Evolutionary conservation across 306 rosid genomes (phyloP).

Genomic region (Ochetophila trinervis): DNA sequence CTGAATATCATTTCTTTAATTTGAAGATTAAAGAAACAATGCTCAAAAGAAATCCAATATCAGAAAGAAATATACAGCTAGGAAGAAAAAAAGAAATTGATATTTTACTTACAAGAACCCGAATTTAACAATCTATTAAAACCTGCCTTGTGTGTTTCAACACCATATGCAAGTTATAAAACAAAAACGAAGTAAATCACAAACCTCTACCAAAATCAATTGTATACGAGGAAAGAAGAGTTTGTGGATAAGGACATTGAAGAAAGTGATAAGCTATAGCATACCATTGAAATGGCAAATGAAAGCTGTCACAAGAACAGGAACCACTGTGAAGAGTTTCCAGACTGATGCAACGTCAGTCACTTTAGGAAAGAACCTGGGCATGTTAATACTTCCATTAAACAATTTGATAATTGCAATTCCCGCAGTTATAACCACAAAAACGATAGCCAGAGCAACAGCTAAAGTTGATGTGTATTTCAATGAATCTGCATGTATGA

Average conservation of each 20-base stretch:
- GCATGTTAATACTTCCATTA: slow-evolving; percentile 46
- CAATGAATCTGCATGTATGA: slow-evolving; percentile 58
- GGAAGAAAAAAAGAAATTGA: no score
- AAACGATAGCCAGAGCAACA: slow-evolving; percentile 58
- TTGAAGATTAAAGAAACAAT: no score
- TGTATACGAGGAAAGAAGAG: no score
- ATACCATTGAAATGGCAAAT: slow-evolving; percentile 73
- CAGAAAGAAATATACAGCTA: no score
- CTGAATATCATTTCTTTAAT: background rate
- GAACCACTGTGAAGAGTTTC: slow-evolving; percentile 68
- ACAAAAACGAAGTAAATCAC: no score
- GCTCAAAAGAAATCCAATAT: no score
- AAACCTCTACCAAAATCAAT: no score
- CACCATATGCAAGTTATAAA: no score
- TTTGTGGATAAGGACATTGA: no score
- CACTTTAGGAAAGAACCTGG: slow-evolving; percentile 53
- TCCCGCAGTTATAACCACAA: slow-evolving; percentile 66
- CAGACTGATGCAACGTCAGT: slow-evolving; percentile 47
- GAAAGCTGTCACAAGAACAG: slow-evolving; percentile 70
- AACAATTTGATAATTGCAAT: slow-evolving; percentile 46
- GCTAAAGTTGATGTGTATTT: slow-evolving; percentile 59
- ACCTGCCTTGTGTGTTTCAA: no score
- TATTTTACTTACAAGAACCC: background rate
- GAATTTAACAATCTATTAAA: no score
- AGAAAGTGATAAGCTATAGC: slow-evolving; percentile 5